Evolutionary conservation across 805 yeast genomes (phyloP).

Genomic region (Kazachstania psychrophila): DNA sequence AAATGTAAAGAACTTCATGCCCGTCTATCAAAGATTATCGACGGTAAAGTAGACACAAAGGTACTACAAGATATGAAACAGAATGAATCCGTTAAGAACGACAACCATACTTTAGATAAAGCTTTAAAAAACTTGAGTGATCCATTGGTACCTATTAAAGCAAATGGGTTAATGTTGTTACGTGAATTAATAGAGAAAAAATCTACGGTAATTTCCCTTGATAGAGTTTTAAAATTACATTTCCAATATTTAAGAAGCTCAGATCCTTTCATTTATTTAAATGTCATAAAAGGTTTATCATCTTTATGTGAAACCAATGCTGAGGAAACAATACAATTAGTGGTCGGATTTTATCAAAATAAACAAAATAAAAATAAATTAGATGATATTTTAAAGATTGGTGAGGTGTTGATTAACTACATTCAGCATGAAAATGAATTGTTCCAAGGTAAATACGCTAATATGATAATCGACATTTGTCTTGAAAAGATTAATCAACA

Average conservation of each 20-base stretch:
- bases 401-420: slow-evolving; percentile 66
- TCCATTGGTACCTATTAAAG: slow-evolving; percentile 74
- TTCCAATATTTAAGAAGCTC: slow-evolving; percentile 57
- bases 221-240: slow-evolving; percentile 53
- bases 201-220: slow-evolving; percentile 43
- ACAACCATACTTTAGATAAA: slow-evolving; percentile 34
- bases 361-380: slow-evolving; percentile 30
- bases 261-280: slow-evolving; percentile 83
- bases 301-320: slow-evolving; percentile 43
- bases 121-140: slow-evolving; percentile 67
- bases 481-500: slow-evolving; percentile 33
- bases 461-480: slow-evolving; percentile 36
- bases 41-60: too few species aligned
- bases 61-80: not conserved
- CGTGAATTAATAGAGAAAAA: slow-evolving; percentile 43
- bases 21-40: not conserved
- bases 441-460: slow-evolving; percentile 38
- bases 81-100: not conserved
- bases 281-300: slow-evolving; percentile 71
- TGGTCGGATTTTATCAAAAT: slow-evolving; percentile 34
- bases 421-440: slow-evolving; percentile 42
- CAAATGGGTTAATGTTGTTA: slow-evolving; percentile 68
- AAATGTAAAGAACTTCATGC: not conserved
- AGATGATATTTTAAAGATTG: slow-evolving; percentile 68
- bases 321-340: slow-evolving; percentile 29